These are phyloP conservation scores for Nothophoma quercina DNA, from an alignment of 2,329 filamentous ascomycete genomes.

Conservation along the genomic window DNA sequence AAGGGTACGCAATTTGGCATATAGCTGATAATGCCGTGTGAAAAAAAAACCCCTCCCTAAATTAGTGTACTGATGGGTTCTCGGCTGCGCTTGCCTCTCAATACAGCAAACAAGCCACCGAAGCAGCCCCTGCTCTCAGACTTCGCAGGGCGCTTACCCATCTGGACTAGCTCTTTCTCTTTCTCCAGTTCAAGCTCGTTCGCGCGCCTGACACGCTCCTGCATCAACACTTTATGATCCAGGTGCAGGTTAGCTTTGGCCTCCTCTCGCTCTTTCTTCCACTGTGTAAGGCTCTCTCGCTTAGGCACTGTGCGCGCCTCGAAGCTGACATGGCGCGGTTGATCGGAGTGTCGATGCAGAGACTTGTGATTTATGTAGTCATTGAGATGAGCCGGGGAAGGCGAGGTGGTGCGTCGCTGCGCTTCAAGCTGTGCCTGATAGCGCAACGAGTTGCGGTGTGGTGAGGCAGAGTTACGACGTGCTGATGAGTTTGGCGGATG, in stretches of 20 bases:
- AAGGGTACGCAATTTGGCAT: too few species aligned
- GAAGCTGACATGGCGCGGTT: conserved; percentile 4
- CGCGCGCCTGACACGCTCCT: conserved; percentile 36
- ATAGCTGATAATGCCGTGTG: too few species aligned
- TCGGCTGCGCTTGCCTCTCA: conserved; percentile 6
- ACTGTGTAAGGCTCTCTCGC: conserved; percentile 30
- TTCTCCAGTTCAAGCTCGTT: conserved; percentile 39
- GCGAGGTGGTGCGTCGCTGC: conserved; percentile 6
- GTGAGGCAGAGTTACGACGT: conserved; percentile 1
- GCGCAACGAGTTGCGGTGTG: conserved; percentile 1
- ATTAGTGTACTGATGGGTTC: too few species aligned
- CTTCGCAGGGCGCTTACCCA: conserved; percentile 17
- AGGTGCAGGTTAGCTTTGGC: conserved; percentile 8
- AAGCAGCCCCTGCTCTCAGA: conserved; percentile 11
- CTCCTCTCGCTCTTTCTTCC: conserved; percentile 37
- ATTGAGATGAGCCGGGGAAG: not conserved
- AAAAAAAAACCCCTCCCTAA: too few species aligned
- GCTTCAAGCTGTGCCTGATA: conserved; percentile 2
- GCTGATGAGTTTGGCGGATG: conserved; percentile 4
- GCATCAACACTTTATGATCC: conserved; percentile 26
- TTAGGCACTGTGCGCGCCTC: conserved; percentile 20
- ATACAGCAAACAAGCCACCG: conserved; percentile 2
- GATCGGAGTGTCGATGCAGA: not conserved
- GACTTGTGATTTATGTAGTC: not conserved
- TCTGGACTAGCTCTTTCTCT: conserved; percentile 29